These are phyloP conservation scores for Berberis thunbergii DNA, from an alignment of 164 flowering plant species.

Conservation along the genomic window DNA sequence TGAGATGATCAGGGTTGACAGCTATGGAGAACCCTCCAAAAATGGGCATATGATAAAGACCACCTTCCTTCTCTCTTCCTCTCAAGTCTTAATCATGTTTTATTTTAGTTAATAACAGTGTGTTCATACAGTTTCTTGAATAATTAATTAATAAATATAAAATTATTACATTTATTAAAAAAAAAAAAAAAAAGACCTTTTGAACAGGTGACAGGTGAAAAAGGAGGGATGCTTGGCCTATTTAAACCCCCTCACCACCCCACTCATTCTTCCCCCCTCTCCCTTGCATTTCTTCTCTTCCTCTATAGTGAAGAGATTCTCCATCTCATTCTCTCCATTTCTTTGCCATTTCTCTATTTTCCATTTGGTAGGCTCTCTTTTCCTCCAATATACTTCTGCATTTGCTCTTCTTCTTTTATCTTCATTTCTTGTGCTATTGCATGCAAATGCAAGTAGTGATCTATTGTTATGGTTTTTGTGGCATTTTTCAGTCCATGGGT, in stretches of 20 bases:
- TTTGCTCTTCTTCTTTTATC: not conserved
- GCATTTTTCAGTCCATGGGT: too few species aligned
- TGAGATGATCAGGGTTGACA: too few species aligned
- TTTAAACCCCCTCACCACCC: constrained; percentile 12
- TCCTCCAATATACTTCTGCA: not conserved
- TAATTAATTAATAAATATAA: too few species aligned
- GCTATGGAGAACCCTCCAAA: too few species aligned
- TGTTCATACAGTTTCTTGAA: too few species aligned
- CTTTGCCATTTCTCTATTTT: not conserved
- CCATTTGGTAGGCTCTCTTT: not conserved
- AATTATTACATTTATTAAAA: too few species aligned
- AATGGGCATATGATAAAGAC: too few species aligned
- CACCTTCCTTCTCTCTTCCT: too few species aligned
- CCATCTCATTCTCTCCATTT: not conserved
- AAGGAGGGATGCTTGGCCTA: constrained; percentile 11
- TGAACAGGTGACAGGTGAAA: not conserved
- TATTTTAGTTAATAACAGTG: too few species aligned
- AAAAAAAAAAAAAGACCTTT: not conserved
- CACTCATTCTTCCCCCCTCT: constrained; percentile 1
- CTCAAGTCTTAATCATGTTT: too few species aligned
- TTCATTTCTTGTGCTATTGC: not conserved
- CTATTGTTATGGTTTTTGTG: too few species aligned
- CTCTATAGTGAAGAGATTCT: not conserved
- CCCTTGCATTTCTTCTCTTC: constrained; percentile 4
- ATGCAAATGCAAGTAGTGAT: not conserved